Conservation (phyloP, 139 green algal genomes). For the Picochlorum costavermella region DNA sequence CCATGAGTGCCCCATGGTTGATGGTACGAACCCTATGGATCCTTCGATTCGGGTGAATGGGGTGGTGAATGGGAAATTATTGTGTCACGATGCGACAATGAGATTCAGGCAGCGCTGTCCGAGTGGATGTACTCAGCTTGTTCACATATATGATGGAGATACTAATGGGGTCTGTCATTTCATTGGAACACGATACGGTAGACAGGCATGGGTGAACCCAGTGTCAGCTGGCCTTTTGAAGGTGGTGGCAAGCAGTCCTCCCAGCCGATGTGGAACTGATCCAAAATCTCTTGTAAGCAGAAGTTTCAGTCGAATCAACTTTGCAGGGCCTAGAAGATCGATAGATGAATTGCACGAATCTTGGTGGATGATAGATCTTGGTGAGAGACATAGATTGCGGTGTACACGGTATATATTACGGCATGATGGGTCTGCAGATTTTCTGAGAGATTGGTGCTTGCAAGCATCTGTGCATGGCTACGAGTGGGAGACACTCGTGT, state of each 20-base stretch:
- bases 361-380: slow-evolving; percentile 77
- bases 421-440: slow-evolving; percentile 67
- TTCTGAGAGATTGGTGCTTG: slow-evolving; percentile 63
- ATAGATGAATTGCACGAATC: slow-evolving; percentile 17
- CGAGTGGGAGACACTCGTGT: slow-evolving; percentile 53
- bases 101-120: slow-evolving; percentile 22
- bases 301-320: slow-evolving; percentile 53
- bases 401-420: slow-evolving; percentile 80
- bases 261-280: slow-evolving; percentile 50
- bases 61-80: slow-evolving; percentile 15
- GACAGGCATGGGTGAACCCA: slow-evolving; percentile 69
- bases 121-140: slow-evolving; percentile 43
- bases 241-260: slow-evolving; percentile 47
- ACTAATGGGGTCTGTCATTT: slow-evolving; percentile 55
- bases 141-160: slow-evolving; percentile 72
- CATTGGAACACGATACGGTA: slow-evolving; percentile 31
- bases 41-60: slow-evolving; percentile 26
- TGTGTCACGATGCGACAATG: background rate
- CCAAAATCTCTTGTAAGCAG: slow-evolving; percentile 45
- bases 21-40: background rate
- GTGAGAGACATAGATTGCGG: slow-evolving; percentile 41
- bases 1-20: background rate
- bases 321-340: slow-evolving; percentile 45
- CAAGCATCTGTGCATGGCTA: slow-evolving; percentile 65
- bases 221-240: slow-evolving; percentile 43